Base-by-base conservation (phyloP, 345 rosid species). In the Orychophragmus violaceus region DNA sequence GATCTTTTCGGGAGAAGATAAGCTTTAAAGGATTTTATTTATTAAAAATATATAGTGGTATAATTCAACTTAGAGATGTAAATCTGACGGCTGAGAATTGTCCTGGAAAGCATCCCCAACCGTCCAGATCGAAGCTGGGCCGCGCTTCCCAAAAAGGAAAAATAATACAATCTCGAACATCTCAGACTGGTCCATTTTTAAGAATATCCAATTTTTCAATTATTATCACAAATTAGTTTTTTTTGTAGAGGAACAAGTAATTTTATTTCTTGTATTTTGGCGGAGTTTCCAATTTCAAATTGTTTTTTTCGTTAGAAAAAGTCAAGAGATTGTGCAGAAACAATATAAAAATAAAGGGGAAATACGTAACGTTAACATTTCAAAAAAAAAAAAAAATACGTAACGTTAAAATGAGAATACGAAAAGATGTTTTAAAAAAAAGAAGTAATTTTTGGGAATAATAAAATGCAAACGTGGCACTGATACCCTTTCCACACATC, bases 21-120 rank as follows among this genome's bases (percentile, higher is more conserved):
- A 73, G 66, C 23, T 29, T 35, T 36, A 24, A 62, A 55, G n/a
- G 22, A 70, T 4, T 21, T 49, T 19, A 1, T 27, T 14, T 11
- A 48, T 48, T 6, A 22, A 48, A 22, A 30, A 1, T 29, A 29
- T 25, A 25, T n/a, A n/a, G n/a, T n/a, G n/a, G n/a, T n/a, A 25
- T 11, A 4, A 9, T 14, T 16, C 23, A 16, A 17, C 14, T 9
- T 10, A 17, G 30, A 50, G 64, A 71, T 64, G 14, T 49, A 3
- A 35, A 77, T 82, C 80, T 0, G 49, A 77, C 80, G 82, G 79
- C 62, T 23, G 45, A 60, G 27, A 64, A 57, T 5, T 45, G 10
- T 52, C 52, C 22, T 35, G 12, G 44, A 49, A 27, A 55, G 51
- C 18, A 55, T 25, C 79, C 80, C 76, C 46, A 68, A 56, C 78